Conservation (phyloP, 768 basidiomycete species). For the Podaxis sp. region DNA sequence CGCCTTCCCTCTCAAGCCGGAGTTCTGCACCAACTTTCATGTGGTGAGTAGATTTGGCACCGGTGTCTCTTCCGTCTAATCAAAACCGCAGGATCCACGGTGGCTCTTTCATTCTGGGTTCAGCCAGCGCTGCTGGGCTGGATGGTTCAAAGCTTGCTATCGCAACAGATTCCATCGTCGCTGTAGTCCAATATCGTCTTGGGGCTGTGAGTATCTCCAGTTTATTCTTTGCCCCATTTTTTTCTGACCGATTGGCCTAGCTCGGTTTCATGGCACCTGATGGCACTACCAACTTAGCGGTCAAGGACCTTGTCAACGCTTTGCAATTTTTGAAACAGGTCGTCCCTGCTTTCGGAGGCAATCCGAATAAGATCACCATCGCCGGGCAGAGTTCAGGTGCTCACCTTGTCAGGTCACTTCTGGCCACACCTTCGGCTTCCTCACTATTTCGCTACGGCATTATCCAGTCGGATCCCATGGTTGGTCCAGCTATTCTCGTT, state of each 20-base stretch:
- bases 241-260: conserved; percentile 30
- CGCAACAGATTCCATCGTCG: conserved; percentile 73
- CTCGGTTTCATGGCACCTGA: conserved; percentile 76
- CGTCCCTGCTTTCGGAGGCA: conserved; percentile 67
- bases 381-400: conserved; percentile 86
- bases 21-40: conserved; percentile 50
- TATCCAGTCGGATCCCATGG: conserved; percentile 87
- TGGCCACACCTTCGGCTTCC: conserved; percentile 69
- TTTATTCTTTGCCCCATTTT: neutral
- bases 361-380: conserved; percentile 60
- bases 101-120: conserved; percentile 74
- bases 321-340: conserved; percentile 59
- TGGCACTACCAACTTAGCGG: conserved; percentile 67
- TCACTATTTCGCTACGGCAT: conserved; percentile 76
- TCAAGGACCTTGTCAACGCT: conserved; percentile 66
- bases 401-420: conserved; percentile 70
- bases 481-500: conserved; percentile 26
- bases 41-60: conserved; percentile 42
- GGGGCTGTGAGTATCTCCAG: conserved; percentile 53
- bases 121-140: conserved; percentile 67
- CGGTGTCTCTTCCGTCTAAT: neutral
- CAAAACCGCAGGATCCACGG: conserved; percentile 69
- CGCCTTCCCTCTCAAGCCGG: conserved; percentile 33
- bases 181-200: conserved; percentile 82
- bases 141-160: conserved; percentile 76